These are phyloP conservation scores for Auricularia sp. DNA, from an alignment of 768 basidiomycete genomes.

Conservation along the genomic window DNA sequence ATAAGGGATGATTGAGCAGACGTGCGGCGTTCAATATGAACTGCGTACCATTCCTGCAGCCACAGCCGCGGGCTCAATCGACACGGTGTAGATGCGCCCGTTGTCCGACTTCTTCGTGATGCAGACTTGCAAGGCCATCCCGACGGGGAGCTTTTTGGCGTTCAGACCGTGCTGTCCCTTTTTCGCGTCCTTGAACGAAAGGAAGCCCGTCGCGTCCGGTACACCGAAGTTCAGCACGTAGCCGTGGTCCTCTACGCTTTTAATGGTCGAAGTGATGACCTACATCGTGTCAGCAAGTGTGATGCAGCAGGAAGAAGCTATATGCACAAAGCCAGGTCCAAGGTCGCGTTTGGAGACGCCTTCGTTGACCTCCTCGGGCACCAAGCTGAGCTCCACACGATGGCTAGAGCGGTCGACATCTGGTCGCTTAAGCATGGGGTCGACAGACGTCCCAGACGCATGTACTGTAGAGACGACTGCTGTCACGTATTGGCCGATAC, in stretches of 20 bases:
- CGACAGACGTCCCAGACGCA: slow-evolving; percentile 53
- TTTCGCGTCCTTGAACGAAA: slow-evolving; percentile 64
- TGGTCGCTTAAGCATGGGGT: slow-evolving; percentile 15
- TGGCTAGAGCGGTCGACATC: slow-evolving; percentile 48
- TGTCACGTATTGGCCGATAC: slow-evolving; percentile 77
- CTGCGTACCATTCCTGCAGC: not conserved
- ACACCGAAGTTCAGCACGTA: slow-evolving; percentile 84
- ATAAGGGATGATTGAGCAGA: not conserved
- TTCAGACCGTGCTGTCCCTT: slow-evolving; percentile 24
- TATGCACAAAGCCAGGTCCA: slow-evolving; percentile 61
- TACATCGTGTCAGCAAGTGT: slow-evolving; percentile 21
- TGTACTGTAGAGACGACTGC: slow-evolving; percentile 64
- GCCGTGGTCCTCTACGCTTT: slow-evolving; percentile 88
- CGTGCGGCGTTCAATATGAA: not conserved
- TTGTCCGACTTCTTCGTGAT: slow-evolving; percentile 62
- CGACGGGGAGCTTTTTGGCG: slow-evolving; percentile 38
- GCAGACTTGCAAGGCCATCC: slow-evolving; percentile 57
- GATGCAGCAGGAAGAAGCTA: not conserved
- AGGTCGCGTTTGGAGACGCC: slow-evolving; percentile 74
- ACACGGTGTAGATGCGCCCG: slow-evolving; percentile 68
- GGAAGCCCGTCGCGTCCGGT: slow-evolving; percentile 68
- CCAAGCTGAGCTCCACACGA: slow-evolving; percentile 74
- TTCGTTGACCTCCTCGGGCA: slow-evolving; percentile 75
- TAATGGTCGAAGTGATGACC: slow-evolving; percentile 68
- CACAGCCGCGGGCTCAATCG: slow-evolving; percentile 39